These are phyloP conservation scores for Zygnema circumcarinatum DNA, from an alignment of 139 green algal species.

Conservation along the genomic window DNA sequence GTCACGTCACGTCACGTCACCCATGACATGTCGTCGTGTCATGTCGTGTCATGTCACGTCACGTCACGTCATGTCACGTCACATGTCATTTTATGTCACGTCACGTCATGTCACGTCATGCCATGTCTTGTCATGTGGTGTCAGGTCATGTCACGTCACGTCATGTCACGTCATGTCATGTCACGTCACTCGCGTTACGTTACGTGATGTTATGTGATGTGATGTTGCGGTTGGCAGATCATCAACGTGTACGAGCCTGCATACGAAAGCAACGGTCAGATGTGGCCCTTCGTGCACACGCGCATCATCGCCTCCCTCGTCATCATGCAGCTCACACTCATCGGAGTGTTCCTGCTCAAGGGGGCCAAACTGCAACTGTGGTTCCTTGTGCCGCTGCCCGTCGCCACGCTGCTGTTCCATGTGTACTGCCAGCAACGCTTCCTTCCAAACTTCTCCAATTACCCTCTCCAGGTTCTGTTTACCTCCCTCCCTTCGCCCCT, in stretches of 20 bases:
- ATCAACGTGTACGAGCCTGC: conserved; percentile 40
- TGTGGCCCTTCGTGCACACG: conserved; percentile 40
- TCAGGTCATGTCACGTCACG: too few species aligned
- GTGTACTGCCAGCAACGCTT: conserved; percentile 28
- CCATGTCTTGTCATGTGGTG: too few species aligned
- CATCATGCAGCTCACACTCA: conserved; percentile 49
- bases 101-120: too few species aligned
- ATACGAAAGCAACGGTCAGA: conserved; percentile 49
- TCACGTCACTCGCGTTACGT: too few species aligned
- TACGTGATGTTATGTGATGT: too few species aligned
- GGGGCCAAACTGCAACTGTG: conserved; percentile 12
- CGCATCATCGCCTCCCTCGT: conserved; percentile 33
- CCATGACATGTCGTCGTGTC: too few species aligned
- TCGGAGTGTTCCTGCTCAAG: conserved; percentile 38
- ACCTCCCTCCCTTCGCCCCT: background rate
- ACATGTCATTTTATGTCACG: too few species aligned
- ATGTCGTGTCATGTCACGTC: too few species aligned
- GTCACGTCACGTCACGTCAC: too few species aligned
- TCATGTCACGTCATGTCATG: too few species aligned
- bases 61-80: too few species aligned
- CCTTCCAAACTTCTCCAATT: conserved; percentile 15
- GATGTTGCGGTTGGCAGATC: too few species aligned
- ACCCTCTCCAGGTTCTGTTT: conserved; percentile 21
- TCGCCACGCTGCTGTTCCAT: conserved; percentile 34
- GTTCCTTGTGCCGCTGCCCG: conserved; percentile 35